Base-by-base conservation (phyloP, 1,284 basidiomycete species). In the Pseudozyma tsukubaensis region DNA sequence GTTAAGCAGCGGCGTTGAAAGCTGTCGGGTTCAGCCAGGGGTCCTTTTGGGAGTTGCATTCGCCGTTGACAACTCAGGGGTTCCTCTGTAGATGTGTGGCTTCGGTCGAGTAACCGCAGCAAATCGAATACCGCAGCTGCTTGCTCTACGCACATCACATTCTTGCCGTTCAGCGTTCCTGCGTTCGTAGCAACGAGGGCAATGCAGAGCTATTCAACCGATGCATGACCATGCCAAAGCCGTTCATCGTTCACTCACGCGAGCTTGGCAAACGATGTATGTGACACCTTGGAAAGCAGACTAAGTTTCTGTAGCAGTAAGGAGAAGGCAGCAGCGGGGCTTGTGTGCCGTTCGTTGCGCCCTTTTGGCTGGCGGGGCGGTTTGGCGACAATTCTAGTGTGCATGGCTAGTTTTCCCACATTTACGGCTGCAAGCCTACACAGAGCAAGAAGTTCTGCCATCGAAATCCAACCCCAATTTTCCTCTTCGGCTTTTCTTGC, bases 311-410 rank as follows among this genome's bases (percentile, higher is more conserved):
- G 24, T 6, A 29, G 24, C 24, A 29, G 24, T 29, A 29, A 29
- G 24, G 24, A 29, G 3, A 29, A 29, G 37, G 37, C 16, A 13
- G 37, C 37, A 39, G 37, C 37, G 11, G 37, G 12, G 16, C 37
- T 39, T n/a, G 37, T n/a, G 11, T n/a, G 37, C 37, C 58, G 50
- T 53, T 59, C 58, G 50, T 53, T 59, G 58, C 58, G 50, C 59
- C 59, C 16, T 19, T 29, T 44, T 24, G 24, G 24, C 24, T 24
- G 12, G 36, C 18, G 3, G 18, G 51, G 59, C 59, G 59, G 59
- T 40, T 51, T 19, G 36, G 16, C 37, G 21, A 49, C 24, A 60
- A 35, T 11, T 60, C 59, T 60, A 53, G 12, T 37, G 21, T 49
- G 45, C 51, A 59, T 50, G 34, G 18, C n/a, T 18, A 11, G 35